These are phyloP conservation scores for Endotrypanum monterogeii DNA, from an alignment of 208 protist species.

Conservation along the genomic window DNA sequence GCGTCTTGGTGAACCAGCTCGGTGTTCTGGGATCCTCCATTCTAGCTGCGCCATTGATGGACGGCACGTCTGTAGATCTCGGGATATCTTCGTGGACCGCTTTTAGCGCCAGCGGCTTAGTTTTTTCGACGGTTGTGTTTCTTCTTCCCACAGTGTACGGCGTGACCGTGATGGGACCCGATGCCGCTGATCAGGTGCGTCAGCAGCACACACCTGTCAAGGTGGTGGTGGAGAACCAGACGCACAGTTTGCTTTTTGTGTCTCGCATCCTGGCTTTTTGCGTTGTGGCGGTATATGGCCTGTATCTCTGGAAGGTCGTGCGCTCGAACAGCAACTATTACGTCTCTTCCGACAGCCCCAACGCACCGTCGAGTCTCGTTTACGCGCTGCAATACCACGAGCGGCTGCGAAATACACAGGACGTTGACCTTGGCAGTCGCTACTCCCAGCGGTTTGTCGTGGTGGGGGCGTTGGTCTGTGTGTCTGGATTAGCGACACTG, in stretches of 20 bases:
- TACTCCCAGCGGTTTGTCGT: slow-evolving; percentile 45
- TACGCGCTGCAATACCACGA: slow-evolving; percentile 50
- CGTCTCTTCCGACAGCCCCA: slow-evolving; percentile 35
- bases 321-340: slow-evolving; percentile 47
- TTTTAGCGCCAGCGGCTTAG: slow-evolving; percentile 39
- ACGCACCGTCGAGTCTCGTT: slow-evolving; percentile 37
- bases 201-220: slow-evolving; percentile 7
- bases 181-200: slow-evolving; percentile 14
- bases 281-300: slow-evolving; percentile 36
- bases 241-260: slow-evolving; percentile 28
- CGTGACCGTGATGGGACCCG: slow-evolving; percentile 24
- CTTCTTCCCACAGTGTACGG: slow-evolving; percentile 57
- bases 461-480: slow-evolving; percentile 21
- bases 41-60: slow-evolving; percentile 33
- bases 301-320: slow-evolving; percentile 40
- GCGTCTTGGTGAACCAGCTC: slow-evolving; percentile 64
- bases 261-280: slow-evolving; percentile 38
- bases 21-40: slow-evolving; percentile 60
- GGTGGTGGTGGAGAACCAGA: slow-evolving; percentile 20
- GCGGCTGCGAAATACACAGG: slow-evolving; percentile 17
- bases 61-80: slow-evolving; percentile 28
- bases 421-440: slow-evolving; percentile 24
- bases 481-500: slow-evolving; percentile 8
- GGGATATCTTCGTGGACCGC: slow-evolving; percentile 40
- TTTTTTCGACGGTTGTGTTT: slow-evolving; percentile 44